Evolutionary conservation across 2,329 filamentous ascomycete species (phyloP).

Genomic region (Penicillium sp.): DNA sequence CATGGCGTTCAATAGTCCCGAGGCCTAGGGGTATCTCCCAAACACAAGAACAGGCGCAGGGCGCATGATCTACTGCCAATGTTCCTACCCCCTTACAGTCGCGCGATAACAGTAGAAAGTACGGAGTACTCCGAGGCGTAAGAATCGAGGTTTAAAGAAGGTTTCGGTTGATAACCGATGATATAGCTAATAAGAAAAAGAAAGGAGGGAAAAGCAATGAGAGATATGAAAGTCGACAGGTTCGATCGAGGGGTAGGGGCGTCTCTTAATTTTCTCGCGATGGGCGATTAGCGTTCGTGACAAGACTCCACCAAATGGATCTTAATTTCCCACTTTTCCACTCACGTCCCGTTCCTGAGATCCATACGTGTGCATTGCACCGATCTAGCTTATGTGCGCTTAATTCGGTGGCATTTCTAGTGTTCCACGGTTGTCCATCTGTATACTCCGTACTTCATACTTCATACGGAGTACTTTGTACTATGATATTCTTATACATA

Average conservation of each 20-base stretch:
- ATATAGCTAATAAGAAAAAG: neutral
- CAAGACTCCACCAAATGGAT: conserved; percentile 16
- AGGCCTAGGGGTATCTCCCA: neutral
- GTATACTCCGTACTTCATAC: too few species aligned
- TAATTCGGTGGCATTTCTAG: neutral
- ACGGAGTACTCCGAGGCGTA: neutral
- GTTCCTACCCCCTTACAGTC: conserved; percentile 21
- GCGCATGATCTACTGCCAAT: conserved; percentile 31
- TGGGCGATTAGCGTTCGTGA: conserved; percentile 18
- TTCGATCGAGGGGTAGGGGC: conserved; percentile 2
- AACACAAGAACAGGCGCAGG: conserved; percentile 25
- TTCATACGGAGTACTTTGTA: too few species aligned
- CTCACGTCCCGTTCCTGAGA: neutral
- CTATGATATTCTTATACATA: too few species aligned
- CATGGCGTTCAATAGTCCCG: conserved; percentile 33
- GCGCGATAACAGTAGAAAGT: conserved; percentile 7
- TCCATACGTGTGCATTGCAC: neutral
- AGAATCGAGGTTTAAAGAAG: conserved; percentile 1
- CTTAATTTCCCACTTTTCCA: conserved; percentile 22
- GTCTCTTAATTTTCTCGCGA: neutral
- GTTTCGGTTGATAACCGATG: neutral
- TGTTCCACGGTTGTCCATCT: too few species aligned
- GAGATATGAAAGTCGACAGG: conserved; percentile 1
- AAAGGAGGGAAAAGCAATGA: conserved; percentile 6
- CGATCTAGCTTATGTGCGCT: neutral